Percentiles rank a stretch among this genome's conserved stretches.
Evolutionary conservation across 1,284 basidiomycete species (phyloP).

Genomic region (Tylopilus sp.): DNA sequence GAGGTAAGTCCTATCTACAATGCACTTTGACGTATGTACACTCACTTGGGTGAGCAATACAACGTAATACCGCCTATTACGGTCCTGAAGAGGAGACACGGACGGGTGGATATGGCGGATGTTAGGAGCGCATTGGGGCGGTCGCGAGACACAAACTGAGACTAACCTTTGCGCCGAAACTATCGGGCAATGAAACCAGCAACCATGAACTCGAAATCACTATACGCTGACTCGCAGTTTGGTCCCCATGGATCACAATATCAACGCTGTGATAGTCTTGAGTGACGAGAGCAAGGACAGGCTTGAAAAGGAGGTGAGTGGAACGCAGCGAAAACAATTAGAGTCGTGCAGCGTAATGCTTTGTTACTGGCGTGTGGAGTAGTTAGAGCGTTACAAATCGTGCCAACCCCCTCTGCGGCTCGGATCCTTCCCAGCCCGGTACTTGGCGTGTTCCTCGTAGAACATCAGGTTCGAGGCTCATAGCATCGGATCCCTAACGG

Average conservation of each 20-base stretch:
- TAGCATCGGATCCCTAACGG: too few relatives aligned
- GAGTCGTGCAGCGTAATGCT: background rate
- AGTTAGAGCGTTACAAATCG: background rate
- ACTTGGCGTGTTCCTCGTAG: too few relatives aligned
- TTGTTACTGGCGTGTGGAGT: too few relatives aligned
- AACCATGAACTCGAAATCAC: background rate
- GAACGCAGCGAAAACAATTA: background rate
- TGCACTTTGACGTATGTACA: background rate
- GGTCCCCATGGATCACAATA: constrained; percentile 8
- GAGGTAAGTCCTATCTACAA: background rate
- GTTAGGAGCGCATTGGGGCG: background rate
- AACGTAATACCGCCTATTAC: constrained; percentile 19
- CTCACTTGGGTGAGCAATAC: constrained; percentile 9
- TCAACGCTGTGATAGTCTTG: constrained; percentile 1
- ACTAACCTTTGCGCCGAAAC: constrained; percentile 9
- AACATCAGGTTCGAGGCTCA: too few relatives aligned
- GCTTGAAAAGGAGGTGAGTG: background rate
- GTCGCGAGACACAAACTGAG: background rate
- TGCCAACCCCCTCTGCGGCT: too few relatives aligned
- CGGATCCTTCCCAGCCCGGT: too few relatives aligned
- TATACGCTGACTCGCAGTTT: background rate
- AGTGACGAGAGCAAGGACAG: constrained; percentile 1
- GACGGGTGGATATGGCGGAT: constrained; percentile 4
- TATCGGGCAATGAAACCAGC: background rate
- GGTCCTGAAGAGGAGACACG: constrained; percentile 13